These are phyloP conservation scores for Colletotrichum lupini DNA, from an alignment of 2,329 filamentous ascomycete genomes.

Conservation along the genomic window DNA sequence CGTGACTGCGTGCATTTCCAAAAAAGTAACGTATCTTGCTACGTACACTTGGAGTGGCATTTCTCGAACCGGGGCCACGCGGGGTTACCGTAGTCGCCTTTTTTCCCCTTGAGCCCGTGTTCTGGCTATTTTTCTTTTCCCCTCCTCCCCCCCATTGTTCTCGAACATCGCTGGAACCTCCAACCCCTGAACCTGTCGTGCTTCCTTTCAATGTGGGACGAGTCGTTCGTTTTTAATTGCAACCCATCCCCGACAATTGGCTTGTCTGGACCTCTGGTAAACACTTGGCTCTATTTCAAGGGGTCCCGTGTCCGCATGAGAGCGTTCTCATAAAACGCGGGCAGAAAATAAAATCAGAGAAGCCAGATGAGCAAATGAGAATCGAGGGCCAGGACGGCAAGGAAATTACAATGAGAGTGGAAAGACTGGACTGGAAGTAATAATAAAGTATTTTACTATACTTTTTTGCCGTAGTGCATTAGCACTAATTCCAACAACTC, in stretches of 20 bases:
- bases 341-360: not conserved
- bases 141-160: not conserved
- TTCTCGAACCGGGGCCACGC: not conserved
- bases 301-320: not conserved
- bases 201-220: constrained; percentile 13
- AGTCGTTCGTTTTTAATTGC: not conserved
- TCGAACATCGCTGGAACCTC: not conserved
- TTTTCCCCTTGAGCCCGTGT: not conserved
- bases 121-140: not conserved
- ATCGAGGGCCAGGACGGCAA: not conserved
- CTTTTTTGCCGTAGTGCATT: constrained; percentile 14
- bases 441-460: constrained; percentile 14
- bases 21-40: not conserved
- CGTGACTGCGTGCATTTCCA: too few relatives aligned
- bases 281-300: not conserved
- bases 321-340: not conserved
- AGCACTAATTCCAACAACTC: constrained; percentile 29
- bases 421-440: constrained; percentile 5
- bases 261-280: not conserved
- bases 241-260: not conserved
- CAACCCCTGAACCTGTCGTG: constrained; percentile 15
- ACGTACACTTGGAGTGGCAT: not conserved
- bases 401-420: not conserved
- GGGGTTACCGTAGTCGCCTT: not conserved
- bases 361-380: not conserved